Base-by-base conservation (phyloP, 225 moss, liverwort and hornwort genomes). In the Straminergon stramineum region DNA sequence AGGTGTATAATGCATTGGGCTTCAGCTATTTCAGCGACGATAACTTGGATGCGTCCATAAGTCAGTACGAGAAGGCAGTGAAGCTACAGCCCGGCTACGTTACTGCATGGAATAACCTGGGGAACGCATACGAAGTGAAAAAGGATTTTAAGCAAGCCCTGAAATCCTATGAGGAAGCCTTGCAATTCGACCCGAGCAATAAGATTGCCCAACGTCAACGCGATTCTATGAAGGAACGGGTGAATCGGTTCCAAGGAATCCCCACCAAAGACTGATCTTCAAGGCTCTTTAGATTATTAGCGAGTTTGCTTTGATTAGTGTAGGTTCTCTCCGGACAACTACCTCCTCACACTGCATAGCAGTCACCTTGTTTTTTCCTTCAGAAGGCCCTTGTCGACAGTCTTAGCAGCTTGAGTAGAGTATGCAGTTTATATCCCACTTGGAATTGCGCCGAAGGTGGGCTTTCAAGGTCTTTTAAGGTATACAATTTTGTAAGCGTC, bases 41-140 rank as follows among this genome's bases (percentile, higher is more conserved):
- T 64, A 96, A 96, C 81, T 37, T 94, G 45, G 96, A 97, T 60
- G n/a, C 90, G 76, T 95, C 96, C 69, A 87, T 99, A 67, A 90
- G 58, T 53, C 95, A 97, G 91, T 99, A 97, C 56, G 95, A 95
- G 87, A 99, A 96, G 85, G 96, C 99, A 37, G 94, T 99, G 89
- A 94, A 97, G 89, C 92, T 97, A 43, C 97, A 97, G 91, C 97
- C 97, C 11, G 96, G 94, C 69, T 99, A 99, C 88, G 97, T 99
- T 64, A 97, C 95, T 83, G 97, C 97, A 32, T 99, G 97, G 97
- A 99, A 97, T 90, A 99, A 99, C 93, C 91, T 99, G 67, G 99
- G 95, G 30, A 97, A 99, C 75, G 96, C 89, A 2, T 97, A 95
- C 81, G 97, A 99, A 92, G 88, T 92, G 62, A 95, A 95, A 64